Evolutionary conservation across 2,329 filamentous ascomycete species (phyloP).

Genomic region (Alternaria infectoria): DNA sequence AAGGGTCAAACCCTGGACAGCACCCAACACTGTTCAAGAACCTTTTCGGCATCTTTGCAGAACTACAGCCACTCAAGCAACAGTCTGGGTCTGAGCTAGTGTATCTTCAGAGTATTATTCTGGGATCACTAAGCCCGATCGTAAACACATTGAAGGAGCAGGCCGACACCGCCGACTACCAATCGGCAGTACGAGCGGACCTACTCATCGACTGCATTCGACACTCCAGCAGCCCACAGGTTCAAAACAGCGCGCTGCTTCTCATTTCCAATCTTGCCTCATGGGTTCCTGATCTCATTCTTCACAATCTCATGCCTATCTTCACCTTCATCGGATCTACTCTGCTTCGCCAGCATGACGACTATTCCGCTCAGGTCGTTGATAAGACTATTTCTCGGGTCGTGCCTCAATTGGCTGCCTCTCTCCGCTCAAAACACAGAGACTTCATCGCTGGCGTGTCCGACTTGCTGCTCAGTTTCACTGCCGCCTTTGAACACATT

Average conservation of each 20-base stretch:
- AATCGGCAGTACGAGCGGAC: conserved; percentile 82
- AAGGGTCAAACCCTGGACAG: conserved; percentile 75
- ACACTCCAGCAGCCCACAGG: conserved; percentile 87
- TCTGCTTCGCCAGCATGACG: conserved; percentile 88
- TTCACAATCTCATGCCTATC: conserved; percentile 98
- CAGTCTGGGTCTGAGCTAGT: conserved; percentile 85
- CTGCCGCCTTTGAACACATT: conserved; percentile 94
- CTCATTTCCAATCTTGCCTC: conserved; percentile 86
- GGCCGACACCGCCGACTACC: conserved; percentile 69
- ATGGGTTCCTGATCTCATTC: conserved; percentile 85
- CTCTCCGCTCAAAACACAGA: conserved; percentile 77
- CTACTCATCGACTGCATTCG: conserved; percentile 93
- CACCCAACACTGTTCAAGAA: conserved; percentile 78
- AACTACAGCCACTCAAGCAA: conserved; percentile 82
- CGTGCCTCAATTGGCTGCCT: conserved; percentile 87
- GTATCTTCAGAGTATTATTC: conserved; percentile 84
- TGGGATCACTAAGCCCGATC: conserved; percentile 83
- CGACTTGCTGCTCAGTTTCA: conserved; percentile 93
- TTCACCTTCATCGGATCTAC: conserved; percentile 98
- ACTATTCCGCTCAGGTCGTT: conserved; percentile 95
- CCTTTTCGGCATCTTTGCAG: conserved; percentile 83
- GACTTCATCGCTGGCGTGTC: conserved; percentile 82
- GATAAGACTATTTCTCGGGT: conserved; percentile 93
- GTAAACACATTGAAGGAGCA: conserved; percentile 73
- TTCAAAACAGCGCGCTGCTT: conserved; percentile 89